Evolutionary conservation across 768 basidiomycete genomes (phyloP).

Genomic region (Pisolithus albus): DNA sequence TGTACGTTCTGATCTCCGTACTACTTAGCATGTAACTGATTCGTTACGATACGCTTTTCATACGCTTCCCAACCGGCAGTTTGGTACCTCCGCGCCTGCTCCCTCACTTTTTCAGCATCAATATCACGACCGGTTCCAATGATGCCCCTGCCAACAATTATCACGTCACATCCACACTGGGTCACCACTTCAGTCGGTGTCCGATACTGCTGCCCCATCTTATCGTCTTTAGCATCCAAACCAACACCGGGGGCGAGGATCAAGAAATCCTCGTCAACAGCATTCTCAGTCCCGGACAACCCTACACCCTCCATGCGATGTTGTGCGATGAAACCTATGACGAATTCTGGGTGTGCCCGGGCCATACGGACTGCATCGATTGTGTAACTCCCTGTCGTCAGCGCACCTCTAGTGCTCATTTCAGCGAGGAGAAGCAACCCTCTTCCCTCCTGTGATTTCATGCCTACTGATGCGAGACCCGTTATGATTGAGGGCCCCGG

Average conservation of each 20-base stretch:
- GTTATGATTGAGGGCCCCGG: slow-evolving; percentile 92
- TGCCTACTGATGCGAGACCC: slow-evolving; percentile 83
- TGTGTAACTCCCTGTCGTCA: slow-evolving; percentile 81
- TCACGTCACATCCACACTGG: slow-evolving; percentile 85
- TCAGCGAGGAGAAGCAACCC: slow-evolving; percentile 90
- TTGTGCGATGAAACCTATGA: slow-evolving; percentile 95
- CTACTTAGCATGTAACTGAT: background rate
- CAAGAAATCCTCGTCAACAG: slow-evolving; percentile 70
- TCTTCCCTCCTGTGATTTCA: slow-evolving; percentile 58
- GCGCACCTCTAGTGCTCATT: slow-evolving; percentile 88
- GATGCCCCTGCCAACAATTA: slow-evolving; percentile 95
- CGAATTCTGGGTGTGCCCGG: slow-evolving; percentile 71
- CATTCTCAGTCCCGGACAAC: slow-evolving; percentile 19
- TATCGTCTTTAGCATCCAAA: slow-evolving; percentile 69
- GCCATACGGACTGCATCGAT: slow-evolving; percentile 85
- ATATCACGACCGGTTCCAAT: slow-evolving; percentile 57
- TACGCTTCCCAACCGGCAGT: slow-evolving; percentile 91
- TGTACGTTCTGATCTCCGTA: background rate
- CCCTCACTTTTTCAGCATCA: slow-evolving; percentile 34
- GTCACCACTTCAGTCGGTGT: slow-evolving; percentile 80
- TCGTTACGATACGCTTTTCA: slow-evolving; percentile 39
- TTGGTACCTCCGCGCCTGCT: slow-evolving; percentile 79
- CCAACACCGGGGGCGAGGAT: slow-evolving; percentile 92
- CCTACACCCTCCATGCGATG: slow-evolving; percentile 70
- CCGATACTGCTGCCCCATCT: slow-evolving; percentile 92